Evolutionary conservation across 164 flowering plant genomes (phyloP).

Genomic region (Chimonanthus praecox): DNA sequence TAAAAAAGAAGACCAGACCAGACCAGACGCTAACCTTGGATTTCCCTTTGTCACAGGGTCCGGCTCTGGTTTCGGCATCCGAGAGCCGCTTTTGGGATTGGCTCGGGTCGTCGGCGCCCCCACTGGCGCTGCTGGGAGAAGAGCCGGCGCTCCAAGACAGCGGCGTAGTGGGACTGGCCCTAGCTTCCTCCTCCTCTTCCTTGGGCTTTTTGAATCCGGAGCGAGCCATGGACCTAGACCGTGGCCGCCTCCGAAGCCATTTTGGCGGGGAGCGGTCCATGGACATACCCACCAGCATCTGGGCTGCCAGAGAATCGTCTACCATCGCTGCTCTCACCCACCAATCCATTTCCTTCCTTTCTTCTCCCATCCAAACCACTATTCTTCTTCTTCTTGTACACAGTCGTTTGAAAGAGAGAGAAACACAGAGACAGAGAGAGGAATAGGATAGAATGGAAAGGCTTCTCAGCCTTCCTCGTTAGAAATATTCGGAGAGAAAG

Average conservation of each 20-base stretch:
- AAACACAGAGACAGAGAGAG: neutral
- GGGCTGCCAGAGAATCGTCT: slow-evolving; percentile 47
- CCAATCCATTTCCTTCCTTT: neutral
- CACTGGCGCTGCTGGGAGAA: slow-evolving; percentile 8
- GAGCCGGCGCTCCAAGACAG: slow-evolving; percentile 60
- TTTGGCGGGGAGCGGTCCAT: slow-evolving; percentile 12
- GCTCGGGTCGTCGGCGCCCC: slow-evolving; percentile 36
- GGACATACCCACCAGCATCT: slow-evolving; percentile 30
- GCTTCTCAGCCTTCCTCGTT: too few species aligned
- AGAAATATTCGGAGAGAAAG: too few species aligned
- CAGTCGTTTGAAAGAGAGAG: neutral
- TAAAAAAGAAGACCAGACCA: neutral
- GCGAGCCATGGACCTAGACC: slow-evolving; percentile 26
- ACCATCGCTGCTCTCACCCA: slow-evolving; percentile 29
- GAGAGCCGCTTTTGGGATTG: slow-evolving; percentile 4
- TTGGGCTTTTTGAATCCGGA: slow-evolving; percentile 12
- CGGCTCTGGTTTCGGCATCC: neutral
- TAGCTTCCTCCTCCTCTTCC: slow-evolving; percentile 14
- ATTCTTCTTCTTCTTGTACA: neutral
- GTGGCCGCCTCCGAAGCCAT: slow-evolving; percentile 44
- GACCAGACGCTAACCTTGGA: slow-evolving; percentile 38
- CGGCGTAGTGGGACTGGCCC: slow-evolving; percentile 60
- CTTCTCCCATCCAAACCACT: slow-evolving; percentile 36
- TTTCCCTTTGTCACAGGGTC: slow-evolving; percentile 21
- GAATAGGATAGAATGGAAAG: neutral